Percentiles rank a stretch among this genome's conserved stretches.
phyloP scores from a whole-genome alignment of 169 alveolate species.

The Plasmodium knowlesi region DNA sequence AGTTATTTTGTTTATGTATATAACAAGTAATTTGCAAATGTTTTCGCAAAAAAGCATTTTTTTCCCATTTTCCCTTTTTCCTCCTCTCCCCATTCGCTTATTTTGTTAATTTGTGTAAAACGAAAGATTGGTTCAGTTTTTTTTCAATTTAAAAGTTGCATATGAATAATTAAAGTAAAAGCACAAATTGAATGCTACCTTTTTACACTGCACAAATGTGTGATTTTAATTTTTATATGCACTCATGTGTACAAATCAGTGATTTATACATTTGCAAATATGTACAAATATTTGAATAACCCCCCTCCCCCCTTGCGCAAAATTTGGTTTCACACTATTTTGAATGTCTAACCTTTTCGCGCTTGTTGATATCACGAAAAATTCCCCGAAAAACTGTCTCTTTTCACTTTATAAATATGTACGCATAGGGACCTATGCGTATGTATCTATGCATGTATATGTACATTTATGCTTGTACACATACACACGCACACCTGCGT shows the following conservation, averaged over 20 bases:
- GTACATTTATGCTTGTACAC: not conserved
- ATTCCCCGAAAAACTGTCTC: constrained; percentile 27
- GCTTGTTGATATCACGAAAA: constrained; percentile 18
- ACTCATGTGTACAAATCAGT: constrained; percentile 1
- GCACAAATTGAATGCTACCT: constrained; percentile 9
- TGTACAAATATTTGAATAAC: constrained; percentile 19
- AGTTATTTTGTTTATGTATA: constrained; percentile 19
- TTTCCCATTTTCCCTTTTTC: not conserved
- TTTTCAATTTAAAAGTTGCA: constrained; percentile 41
- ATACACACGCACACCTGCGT: not conserved
- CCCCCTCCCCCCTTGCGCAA: not conserved
- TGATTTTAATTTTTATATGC: constrained; percentile 7
- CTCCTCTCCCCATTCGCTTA: not conserved
- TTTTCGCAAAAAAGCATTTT: not conserved
- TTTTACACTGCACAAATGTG: constrained; percentile 34
- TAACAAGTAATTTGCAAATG: constrained; percentile 8
- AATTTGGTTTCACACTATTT: constrained; percentile 26
- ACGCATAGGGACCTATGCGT: not conserved
- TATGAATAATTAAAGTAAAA: constrained; percentile 37
- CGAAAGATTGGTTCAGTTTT: constrained; percentile 14
- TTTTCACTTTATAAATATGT: constrained; percentile 17
- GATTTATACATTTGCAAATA: constrained; percentile 18
- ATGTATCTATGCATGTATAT: not conserved
- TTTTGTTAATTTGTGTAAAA: constrained; percentile 32
- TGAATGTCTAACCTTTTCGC: constrained; percentile 62